phyloP scores from a whole-genome alignment of 2,329 filamentous ascomycete species.

The Scytalidium lignicola region DNA sequence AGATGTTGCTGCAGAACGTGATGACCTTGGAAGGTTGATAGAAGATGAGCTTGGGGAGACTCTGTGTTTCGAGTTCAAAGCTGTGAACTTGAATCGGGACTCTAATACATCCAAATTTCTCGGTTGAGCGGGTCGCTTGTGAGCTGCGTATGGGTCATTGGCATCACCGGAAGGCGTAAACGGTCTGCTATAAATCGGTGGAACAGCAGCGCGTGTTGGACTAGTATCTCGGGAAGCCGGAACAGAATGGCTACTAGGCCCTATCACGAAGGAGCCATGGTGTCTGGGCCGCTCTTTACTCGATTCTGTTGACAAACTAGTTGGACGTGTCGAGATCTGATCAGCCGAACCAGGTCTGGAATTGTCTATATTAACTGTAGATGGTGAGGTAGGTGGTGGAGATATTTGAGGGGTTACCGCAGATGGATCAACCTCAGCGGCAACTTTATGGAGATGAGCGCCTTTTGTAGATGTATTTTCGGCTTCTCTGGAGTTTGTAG shows the following conservation, averaged over 20 bases:
- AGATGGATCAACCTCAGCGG: conserved; percentile 34
- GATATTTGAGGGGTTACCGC: conserved; percentile 68
- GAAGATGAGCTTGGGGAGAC: conserved; percentile 50
- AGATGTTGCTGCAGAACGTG: conserved; percentile 39
- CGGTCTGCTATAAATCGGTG: conserved; percentile 63
- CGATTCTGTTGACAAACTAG: conserved; percentile 16
- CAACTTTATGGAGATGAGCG: conserved; percentile 30
- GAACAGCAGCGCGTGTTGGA: conserved; percentile 58
- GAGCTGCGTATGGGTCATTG: conserved; percentile 84
- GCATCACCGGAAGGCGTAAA: conserved; percentile 74
- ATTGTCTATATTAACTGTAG: conserved; percentile 24
- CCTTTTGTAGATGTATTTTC: conserved; percentile 26
- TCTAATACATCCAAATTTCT: conserved; percentile 66
- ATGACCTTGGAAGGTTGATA: conserved; percentile 41
- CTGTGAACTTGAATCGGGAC: conserved; percentile 71
- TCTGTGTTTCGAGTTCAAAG: conserved; percentile 63
- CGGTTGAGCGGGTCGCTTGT: conserved; percentile 66
- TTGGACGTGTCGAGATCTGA: conserved; percentile 18
- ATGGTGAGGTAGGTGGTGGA: conserved; percentile 45
- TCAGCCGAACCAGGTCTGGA: conserved; percentile 29
- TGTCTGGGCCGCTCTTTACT: conserved; percentile 12
- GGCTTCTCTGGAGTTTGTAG: conserved; percentile 57
- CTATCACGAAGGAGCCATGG: conserved; percentile 25
- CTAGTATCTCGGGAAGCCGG: conserved; percentile 57
- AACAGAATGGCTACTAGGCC: conserved; percentile 40